Evolutionary conservation across 176 grass and related monocot species (phyloP).

Genomic region (Aegilops tauschii): DNA sequence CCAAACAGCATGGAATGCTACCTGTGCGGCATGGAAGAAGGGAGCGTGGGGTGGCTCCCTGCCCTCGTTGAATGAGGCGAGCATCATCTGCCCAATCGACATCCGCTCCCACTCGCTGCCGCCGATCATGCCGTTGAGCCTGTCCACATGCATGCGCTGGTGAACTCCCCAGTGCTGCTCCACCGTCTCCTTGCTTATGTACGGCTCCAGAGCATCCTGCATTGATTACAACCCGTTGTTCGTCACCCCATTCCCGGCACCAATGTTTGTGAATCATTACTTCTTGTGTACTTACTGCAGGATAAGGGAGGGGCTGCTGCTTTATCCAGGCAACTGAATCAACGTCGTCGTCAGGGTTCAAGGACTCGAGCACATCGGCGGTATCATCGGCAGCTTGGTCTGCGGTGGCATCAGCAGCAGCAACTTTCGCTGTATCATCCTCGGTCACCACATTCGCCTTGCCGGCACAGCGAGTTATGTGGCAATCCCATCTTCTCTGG

Average conservation of each 20-base stretch:
- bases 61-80: slow-evolving; percentile 73
- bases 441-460: slow-evolving; percentile 23
- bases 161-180: slow-evolving; percentile 75
- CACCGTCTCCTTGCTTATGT: slow-evolving; percentile 78
- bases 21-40: slow-evolving; percentile 83
- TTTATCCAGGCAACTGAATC: slow-evolving; percentile 36
- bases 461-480: neutral
- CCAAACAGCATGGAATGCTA: neutral
- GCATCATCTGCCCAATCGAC: slow-evolving; percentile 65
- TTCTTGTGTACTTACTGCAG: slow-evolving; percentile 24
- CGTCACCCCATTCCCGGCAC: neutral
- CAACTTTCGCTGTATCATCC: neutral
- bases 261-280: neutral
- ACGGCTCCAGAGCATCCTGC: slow-evolving; percentile 80
- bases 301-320: slow-evolving; percentile 63
- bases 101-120: slow-evolving; percentile 72
- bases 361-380: neutral
- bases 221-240: neutral
- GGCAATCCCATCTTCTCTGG: neutral
- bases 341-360: neutral
- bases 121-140: slow-evolving; percentile 65
- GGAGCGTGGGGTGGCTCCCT: slow-evolving; percentile 51
- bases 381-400: neutral
- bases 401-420: neutral
- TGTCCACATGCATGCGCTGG: slow-evolving; percentile 55